phyloP scores from a whole-genome alignment of 2,329 filamentous ascomycete species.

The Neonectria coccinea region DNA sequence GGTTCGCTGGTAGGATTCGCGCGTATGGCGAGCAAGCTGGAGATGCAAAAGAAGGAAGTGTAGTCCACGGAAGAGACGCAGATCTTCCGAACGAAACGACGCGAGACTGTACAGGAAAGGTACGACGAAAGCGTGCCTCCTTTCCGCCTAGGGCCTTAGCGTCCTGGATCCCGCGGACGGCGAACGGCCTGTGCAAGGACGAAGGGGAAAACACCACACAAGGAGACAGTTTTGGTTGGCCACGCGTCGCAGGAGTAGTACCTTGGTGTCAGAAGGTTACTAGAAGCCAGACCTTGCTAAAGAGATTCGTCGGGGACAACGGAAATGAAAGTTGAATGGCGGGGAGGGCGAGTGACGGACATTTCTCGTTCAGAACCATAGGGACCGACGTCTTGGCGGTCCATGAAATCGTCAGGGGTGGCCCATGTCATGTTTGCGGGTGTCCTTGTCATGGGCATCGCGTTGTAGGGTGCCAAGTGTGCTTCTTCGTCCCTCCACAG shows the following conservation, averaged over 20 bases:
- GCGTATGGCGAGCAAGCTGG: not conserved
- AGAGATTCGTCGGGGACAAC: not conserved
- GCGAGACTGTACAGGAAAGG: not conserved
- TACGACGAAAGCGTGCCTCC: not conserved
- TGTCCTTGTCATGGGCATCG: not conserved
- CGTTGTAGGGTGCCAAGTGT: not conserved
- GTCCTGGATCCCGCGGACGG: not conserved
- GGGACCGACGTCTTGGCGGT: not conserved
- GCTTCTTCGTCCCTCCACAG: constrained; percentile 7
- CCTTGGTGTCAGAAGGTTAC: not conserved
- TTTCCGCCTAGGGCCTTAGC: constrained; percentile 4
- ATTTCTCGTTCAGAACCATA: not conserved
- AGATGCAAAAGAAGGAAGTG: not conserved
- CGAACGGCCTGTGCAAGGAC: not conserved
- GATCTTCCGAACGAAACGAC: not conserved
- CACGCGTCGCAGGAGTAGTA: not conserved
- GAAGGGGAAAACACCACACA: not conserved
- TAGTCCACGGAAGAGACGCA: constrained; percentile 2
- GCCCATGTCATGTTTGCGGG: constrained; percentile 2
- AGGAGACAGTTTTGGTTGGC: not conserved
- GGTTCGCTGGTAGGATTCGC: not conserved
- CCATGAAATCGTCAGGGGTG: constrained; percentile 1
- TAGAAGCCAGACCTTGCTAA: not conserved
- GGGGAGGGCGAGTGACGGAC: not conserved
- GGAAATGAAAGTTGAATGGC: not conserved